Evolutionary conservation across 2,329 filamentous ascomycete genomes (phyloP).

Genomic region (Fusarium oligoseptatum): DNA sequence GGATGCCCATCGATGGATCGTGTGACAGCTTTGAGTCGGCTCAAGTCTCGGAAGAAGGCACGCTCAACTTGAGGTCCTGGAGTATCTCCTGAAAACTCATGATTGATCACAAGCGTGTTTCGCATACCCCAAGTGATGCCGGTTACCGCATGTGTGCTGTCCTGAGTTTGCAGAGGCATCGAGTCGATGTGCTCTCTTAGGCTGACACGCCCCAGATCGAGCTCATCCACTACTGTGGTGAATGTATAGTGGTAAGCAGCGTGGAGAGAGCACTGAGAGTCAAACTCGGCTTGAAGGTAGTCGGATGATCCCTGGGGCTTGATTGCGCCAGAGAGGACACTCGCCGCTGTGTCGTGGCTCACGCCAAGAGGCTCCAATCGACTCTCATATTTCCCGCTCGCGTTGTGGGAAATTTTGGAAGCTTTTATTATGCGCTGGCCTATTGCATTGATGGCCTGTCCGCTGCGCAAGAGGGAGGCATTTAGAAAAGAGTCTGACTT

Average conservation of each 20-base stretch:
- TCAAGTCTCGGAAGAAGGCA: conserved; percentile 9
- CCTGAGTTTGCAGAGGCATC: background rate
- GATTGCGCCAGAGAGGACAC: conserved; percentile 15
- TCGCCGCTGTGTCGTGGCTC: conserved; percentile 12
- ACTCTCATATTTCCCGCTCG: background rate
- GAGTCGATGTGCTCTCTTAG: background rate
- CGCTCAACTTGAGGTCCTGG: background rate
- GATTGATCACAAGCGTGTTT: conserved; percentile 15
- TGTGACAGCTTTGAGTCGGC: background rate
- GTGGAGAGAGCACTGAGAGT: accelerated
- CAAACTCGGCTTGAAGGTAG: conserved; percentile 9
- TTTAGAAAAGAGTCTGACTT: conserved; percentile 24
- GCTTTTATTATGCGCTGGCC: background rate
- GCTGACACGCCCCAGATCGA: background rate
- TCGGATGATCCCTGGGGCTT: conserved; percentile 14
- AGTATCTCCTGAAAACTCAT: background rate
- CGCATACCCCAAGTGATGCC: conserved; percentile 28
- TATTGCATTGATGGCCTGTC: background rate
- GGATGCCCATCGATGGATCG: background rate
- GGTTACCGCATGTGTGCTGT: conserved; percentile 28
- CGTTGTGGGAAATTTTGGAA: background rate
- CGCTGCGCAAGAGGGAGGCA: conserved; percentile 1
- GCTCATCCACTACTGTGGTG: background rate
- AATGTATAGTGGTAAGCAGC: background rate
- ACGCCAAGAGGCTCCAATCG: conserved; percentile 9